Base-by-base conservation (phyloP, 306 rosid species). In the Nissolia schottii region DNA sequence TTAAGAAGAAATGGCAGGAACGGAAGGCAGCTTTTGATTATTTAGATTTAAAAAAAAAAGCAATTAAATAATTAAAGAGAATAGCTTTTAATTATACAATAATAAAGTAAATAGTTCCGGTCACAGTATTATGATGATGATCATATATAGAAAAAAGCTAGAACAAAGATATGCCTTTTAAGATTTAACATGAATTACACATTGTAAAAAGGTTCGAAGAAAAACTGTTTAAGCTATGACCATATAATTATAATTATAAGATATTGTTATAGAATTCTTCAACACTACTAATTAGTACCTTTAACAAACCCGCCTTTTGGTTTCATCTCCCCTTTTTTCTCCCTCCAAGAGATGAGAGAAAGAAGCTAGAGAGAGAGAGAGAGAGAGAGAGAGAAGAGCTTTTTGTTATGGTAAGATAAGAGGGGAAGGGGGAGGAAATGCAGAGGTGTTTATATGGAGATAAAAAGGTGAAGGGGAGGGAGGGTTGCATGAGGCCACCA, bases 21-120 rank as follows among this genome's bases (percentile, higher is more conserved):
- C 78, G 58, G 76, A 61, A 82, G 67, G 77, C 81, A 79, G 74
- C 81, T 78, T 75, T 71, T 75, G 76, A 70, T 62, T n/a, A n/a
- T n/a, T n/a, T 70, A 71, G 51, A 67, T 27, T 2, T 34, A 34
- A 45, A 61, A 38, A 60, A 70, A 34, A 3, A 49, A 65, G 37
- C 16, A 24, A 24, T 20, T 5, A 46, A 48, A 72, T 7, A 24
- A 40, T 48, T 67, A 9, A 19, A 53, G 20, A 41, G 6, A 8
- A 40, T 62, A 43, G 62, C 60, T 54, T 64, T 8, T 70, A n/a
- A 56, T 67, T 28, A 64, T 73, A 29, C 24, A n/a, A 67, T 79
- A 66, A 73, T 79, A 66, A 73, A 79, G 83, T 67, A 57, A 72
- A 71, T 41, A 38, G 68, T 9, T 24, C 60, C 51, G 60, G 57